A percentile compares a stretch with the other conserved stretches of the same genome.
Conservation (phyloP, 768 basidiomycete genomes). For the Amanita rubescens region DNA sequence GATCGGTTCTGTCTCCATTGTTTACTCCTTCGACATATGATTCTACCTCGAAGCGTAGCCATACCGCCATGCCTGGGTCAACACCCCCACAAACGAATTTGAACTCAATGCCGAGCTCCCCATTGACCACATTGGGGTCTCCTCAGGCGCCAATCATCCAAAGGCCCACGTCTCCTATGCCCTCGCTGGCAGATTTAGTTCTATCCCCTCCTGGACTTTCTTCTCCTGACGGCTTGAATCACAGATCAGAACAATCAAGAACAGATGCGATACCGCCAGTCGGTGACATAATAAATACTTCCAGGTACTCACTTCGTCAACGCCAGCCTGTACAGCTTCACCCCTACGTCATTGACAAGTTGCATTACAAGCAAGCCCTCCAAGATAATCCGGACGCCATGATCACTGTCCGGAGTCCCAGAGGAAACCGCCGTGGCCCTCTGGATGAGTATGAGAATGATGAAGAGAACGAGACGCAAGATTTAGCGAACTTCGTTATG, state of each 20-base stretch:
- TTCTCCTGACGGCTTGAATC: background rate
- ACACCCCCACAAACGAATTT: background rate
- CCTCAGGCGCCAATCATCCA: background rate
- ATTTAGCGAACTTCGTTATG: constrained; percentile 5
- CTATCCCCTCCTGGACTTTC: background rate
- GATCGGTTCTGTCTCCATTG: background rate
- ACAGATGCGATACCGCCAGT: constrained; percentile 1
- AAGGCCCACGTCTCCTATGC: background rate
- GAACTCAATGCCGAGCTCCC: background rate
- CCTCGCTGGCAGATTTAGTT: background rate
- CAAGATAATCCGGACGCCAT: constrained; percentile 59
- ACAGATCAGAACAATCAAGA: constrained; percentile 1
- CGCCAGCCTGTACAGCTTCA: constrained; percentile 50
- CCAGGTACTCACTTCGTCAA: constrained; percentile 48
- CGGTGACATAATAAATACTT: constrained; percentile 9
- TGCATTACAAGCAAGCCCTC: constrained; percentile 44
- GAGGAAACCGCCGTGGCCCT: constrained; percentile 18
- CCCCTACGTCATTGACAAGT: constrained; percentile 54
- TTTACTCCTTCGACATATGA: background rate
- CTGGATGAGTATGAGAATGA: constrained; percentile 25
- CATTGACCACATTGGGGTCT: background rate
- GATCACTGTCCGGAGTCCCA: constrained; percentile 39
- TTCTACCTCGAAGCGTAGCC: background rate
- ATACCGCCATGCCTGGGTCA: background rate
- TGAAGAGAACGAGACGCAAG: constrained; percentile 19